Evolutionary conservation across 805 yeast genomes (phyloP).

Genomic region (Pichia cabralensis): DNA sequence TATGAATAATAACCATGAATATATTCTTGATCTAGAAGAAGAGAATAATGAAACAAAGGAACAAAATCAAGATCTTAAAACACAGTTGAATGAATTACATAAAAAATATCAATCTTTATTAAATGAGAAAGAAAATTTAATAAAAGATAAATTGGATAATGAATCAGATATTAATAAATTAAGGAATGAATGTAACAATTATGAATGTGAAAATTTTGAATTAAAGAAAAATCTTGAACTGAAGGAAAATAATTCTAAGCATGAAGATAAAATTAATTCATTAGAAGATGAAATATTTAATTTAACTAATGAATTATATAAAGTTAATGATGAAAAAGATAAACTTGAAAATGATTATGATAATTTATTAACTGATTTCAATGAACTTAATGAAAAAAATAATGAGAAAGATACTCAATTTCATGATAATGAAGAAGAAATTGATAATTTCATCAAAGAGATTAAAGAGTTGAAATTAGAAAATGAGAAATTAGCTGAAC

Average conservation of each 20-base stretch:
- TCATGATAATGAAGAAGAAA: conserved; percentile 7
- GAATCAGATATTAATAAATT: conserved; percentile 3
- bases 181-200: conserved; percentile 1
- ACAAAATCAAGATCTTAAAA: neutral
- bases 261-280: conserved; percentile 2
- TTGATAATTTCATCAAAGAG: neutral
- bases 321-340: neutral
- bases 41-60: conserved; percentile 1
- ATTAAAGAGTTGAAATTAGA: conserved; percentile 7
- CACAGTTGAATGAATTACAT: neutral
- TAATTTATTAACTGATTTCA: too few species aligned
- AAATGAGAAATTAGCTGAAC: neutral
- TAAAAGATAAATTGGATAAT: conserved; percentile 1
- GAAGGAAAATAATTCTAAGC: neutral
- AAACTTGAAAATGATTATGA: conserved; percentile 11
- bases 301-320: conserved; percentile 6
- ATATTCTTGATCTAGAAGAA: neutral
- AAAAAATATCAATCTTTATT: neutral
- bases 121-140: conserved; percentile 4
- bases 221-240: conserved; percentile 1
- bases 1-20: neutral
- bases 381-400: conserved; percentile 14
- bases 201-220: conserved; percentile 1
- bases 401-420: conserved; percentile 6
- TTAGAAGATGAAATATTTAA: conserved; percentile 11